A percentile compares a stretch with the other conserved stretches of the same genome.
Evolutionary conservation across 345 rosid genomes (phyloP).

Genomic region (Tarenaya hassleriana): DNA sequence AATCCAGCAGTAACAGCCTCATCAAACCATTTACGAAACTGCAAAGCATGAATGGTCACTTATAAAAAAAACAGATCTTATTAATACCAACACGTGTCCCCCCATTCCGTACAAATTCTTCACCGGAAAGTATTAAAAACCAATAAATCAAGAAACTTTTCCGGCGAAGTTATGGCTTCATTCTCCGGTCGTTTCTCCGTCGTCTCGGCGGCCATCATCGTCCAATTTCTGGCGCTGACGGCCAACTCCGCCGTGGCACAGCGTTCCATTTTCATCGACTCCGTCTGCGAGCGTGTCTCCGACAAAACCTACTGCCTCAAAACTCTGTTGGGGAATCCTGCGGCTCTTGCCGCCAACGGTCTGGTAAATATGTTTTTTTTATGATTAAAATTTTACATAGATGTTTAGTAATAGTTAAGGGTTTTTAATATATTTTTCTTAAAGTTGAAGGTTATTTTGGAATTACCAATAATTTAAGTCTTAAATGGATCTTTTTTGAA

Average conservation of each 20-base stretch:
- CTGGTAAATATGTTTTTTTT: conserved; percentile 16
- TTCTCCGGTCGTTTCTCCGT: conserved; percentile 10
- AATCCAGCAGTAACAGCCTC: conserved; percentile 70
- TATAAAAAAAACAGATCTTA: no score
- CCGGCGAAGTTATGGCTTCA: conserved; percentile 20
- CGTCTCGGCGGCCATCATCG: conserved; percentile 15
- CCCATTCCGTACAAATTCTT: no score
- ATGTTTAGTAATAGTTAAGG: no score
- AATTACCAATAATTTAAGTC: no score
- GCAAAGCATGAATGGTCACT: conserved; percentile 23
- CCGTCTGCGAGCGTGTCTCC: conserved; percentile 23
- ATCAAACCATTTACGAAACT: conserved; percentile 87
- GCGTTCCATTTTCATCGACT: conserved; percentile 26
- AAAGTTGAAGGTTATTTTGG: no score
- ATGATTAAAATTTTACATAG: no score
- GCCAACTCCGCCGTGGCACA: conserved; percentile 18
- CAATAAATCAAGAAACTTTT: background rate
- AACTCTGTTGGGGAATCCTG: conserved; percentile 18
- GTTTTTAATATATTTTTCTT: no score
- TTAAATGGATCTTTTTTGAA: no score
- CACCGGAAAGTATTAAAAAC: background rate
- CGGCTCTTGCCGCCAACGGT: conserved; percentile 21
- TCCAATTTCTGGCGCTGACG: conserved; percentile 14
- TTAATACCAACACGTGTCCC: no score
- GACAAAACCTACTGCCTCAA: conserved; percentile 22